Percentiles rank a stretch among this genome's conserved stretches.
These are phyloP conservation scores for Fusarium tupiense DNA, from an alignment of 2,329 filamentous ascomycete species.

Conservation along the genomic window DNA sequence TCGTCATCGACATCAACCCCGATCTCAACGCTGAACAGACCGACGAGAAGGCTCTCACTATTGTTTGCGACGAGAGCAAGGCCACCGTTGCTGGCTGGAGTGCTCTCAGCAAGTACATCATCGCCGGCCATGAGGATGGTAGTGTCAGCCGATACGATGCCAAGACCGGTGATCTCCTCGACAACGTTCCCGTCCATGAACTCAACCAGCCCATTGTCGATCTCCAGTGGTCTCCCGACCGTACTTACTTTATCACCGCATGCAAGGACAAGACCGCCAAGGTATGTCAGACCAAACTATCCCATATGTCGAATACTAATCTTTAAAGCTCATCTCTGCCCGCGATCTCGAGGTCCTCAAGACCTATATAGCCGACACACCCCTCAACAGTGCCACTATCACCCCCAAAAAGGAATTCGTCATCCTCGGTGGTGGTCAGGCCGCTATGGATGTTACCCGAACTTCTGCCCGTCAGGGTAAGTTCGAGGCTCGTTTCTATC, in stretches of 20 bases:
- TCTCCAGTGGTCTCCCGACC: slow-evolving; percentile 92
- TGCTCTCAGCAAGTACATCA: slow-evolving; percentile 94
- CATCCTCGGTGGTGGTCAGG: slow-evolving; percentile 96
- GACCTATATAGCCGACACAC: slow-evolving; percentile 90
- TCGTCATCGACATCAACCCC: slow-evolving; percentile 88
- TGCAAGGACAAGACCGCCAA: slow-evolving; percentile 98
- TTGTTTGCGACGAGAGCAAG: slow-evolving; percentile 95
- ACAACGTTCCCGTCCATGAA: slow-evolving; percentile 87
- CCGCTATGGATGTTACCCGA: slow-evolving; percentile 98
- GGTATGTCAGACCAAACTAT: slow-evolving; percentile 56
- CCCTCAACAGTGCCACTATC: slow-evolving; percentile 94
- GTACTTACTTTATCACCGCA: slow-evolving; percentile 97
- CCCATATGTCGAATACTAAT: slow-evolving; percentile 14
- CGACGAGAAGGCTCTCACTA: slow-evolving; percentile 83
- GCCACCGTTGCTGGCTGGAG: slow-evolving; percentile 98
- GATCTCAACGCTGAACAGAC: slow-evolving; percentile 86
- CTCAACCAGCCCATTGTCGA: slow-evolving; percentile 86
- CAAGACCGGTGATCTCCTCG: slow-evolving; percentile 86
- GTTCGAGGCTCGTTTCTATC: slow-evolving; percentile 99
- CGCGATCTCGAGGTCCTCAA: slow-evolving; percentile 92
- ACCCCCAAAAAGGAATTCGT: slow-evolving; percentile 97
- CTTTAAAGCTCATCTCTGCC: slow-evolving; percentile 76
- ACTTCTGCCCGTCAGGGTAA: slow-evolving; percentile 95
- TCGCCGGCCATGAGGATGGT: slow-evolving; percentile 96
- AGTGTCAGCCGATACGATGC: slow-evolving; percentile 90